Evolutionary conservation across 2,329 filamentous ascomycete genomes (phyloP).

Genomic region (Rosellinia necatrix): DNA sequence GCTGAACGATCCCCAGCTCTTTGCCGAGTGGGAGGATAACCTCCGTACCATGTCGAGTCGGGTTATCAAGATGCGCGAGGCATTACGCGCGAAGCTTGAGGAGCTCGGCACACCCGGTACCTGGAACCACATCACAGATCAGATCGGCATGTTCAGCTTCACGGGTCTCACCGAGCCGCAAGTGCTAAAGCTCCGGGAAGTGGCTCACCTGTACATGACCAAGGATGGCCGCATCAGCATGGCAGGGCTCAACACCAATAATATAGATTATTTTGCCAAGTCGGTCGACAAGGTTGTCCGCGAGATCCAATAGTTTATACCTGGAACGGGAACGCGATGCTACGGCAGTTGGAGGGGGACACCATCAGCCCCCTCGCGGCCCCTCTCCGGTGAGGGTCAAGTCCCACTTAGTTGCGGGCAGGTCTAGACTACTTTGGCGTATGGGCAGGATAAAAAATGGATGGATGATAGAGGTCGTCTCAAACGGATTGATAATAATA

Average conservation of each 20-base stretch:
- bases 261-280: conserved; percentile 90
- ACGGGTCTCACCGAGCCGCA: conserved; percentile 78
- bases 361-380: conserved; percentile 10
- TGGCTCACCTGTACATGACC: conserved; percentile 85
- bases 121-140: conserved; percentile 97
- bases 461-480: conserved; percentile 13
- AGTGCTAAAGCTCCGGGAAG: conserved; percentile 70
- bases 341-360: conserved; percentile 11
- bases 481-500: conserved; percentile 12
- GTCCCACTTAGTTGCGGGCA: conserved; percentile 22
- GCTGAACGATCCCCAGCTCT: conserved; percentile 81
- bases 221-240: conserved; percentile 99
- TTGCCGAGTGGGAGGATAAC: conserved; percentile 91
- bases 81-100: conserved; percentile 79
- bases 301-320: conserved; percentile 43
- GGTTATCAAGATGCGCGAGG: conserved; percentile 88
- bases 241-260: conserved; percentile 92
- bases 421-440: conserved; percentile 23
- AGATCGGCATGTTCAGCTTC: conserved; percentile 99
- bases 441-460: conserved; percentile 9
- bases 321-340: not conserved
- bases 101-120: conserved; percentile 82
- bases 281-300: conserved; percentile 85
- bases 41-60: conserved; percentile 91
- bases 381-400: conserved; percentile 16